These are phyloP conservation scores for Leccinum uliginosum DNA, from an alignment of 768 basidiomycete species.

Conservation along the genomic window DNA sequence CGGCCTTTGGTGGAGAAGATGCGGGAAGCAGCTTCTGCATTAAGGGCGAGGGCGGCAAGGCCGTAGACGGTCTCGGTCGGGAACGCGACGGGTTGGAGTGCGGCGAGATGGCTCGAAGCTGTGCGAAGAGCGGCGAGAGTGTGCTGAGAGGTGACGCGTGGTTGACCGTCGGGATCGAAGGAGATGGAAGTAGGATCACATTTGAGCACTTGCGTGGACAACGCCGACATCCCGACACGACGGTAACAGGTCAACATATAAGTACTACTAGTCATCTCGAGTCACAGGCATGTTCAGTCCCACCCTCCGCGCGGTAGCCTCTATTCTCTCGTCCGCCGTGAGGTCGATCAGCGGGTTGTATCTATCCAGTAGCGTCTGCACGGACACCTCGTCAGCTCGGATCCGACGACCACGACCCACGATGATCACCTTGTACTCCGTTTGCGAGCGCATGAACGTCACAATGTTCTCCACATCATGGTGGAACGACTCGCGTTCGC, in stretches of 20 bases:
- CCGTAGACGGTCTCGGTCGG: constrained; percentile 99
- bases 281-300: constrained; percentile 78
- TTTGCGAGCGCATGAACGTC: constrained; percentile 67
- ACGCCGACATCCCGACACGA: constrained; percentile 8
- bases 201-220: constrained; percentile 40
- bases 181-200: constrained; percentile 63
- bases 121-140: constrained; percentile 50
- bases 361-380: constrained; percentile 70
- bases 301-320: constrained; percentile 82
- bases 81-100: constrained; percentile 67
- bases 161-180: constrained; percentile 45
- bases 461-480: constrained; percentile 56
- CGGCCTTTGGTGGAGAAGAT: constrained; percentile 91
- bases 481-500: constrained; percentile 27
- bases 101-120: constrained; percentile 50
- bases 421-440: constrained; percentile 70
- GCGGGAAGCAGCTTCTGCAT: constrained; percentile 54
- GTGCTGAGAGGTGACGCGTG: constrained; percentile 45
- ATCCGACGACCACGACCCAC: not conserved
- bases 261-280: constrained; percentile 9
- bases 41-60: constrained; percentile 82
- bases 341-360: constrained; percentile 86
- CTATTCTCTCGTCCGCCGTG: constrained; percentile 72
- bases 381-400: not conserved
- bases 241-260: constrained; percentile 7